phyloP scores from a whole-genome alignment of 2,329 filamentous ascomycete species.

The Zasmidium citrigriseum region DNA sequence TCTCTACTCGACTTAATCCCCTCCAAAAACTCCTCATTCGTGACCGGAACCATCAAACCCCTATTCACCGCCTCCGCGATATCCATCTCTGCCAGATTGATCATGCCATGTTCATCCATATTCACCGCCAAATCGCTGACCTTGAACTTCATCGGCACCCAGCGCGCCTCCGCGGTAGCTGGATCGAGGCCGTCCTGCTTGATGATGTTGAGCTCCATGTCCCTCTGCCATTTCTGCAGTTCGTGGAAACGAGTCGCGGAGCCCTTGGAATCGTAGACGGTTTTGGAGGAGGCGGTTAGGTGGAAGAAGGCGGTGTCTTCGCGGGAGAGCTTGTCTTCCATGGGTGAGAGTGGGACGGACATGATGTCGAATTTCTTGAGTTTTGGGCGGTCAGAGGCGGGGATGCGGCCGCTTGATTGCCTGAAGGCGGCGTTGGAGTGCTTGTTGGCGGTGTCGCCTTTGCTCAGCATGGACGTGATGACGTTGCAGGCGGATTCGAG shows the following conservation, averaged over 20 bases:
- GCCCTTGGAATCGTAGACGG: slow-evolving; percentile 3
- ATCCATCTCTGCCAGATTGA: too few relatives aligned
- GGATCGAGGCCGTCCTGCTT: not conserved
- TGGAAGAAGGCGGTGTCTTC: not conserved
- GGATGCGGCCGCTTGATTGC: not conserved
- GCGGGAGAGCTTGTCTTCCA: not conserved
- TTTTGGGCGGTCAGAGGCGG: not conserved
- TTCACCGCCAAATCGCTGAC: too few relatives aligned
- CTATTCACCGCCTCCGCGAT: too few relatives aligned
- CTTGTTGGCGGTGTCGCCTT: not conserved
- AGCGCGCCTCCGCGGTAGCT: too few relatives aligned
- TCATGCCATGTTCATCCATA: too few relatives aligned
- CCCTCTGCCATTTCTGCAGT: not conserved
- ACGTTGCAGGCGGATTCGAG: not conserved
- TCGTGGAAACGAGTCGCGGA: not conserved
- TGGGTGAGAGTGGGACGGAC: not conserved
- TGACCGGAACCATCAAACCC: too few relatives aligned
- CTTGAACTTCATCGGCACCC: too few relatives aligned
- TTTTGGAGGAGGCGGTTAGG: not conserved
- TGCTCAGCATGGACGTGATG: not conserved
- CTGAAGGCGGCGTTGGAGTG: not conserved
- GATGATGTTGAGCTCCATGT: not conserved
- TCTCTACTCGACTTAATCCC: too few relatives aligned
- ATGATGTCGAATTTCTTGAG: not conserved
- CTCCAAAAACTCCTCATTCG: too few relatives aligned